These are phyloP conservation scores for Periconia digitata DNA, from an alignment of 2,329 filamentous ascomycete genomes.

Conservation along the genomic window DNA sequence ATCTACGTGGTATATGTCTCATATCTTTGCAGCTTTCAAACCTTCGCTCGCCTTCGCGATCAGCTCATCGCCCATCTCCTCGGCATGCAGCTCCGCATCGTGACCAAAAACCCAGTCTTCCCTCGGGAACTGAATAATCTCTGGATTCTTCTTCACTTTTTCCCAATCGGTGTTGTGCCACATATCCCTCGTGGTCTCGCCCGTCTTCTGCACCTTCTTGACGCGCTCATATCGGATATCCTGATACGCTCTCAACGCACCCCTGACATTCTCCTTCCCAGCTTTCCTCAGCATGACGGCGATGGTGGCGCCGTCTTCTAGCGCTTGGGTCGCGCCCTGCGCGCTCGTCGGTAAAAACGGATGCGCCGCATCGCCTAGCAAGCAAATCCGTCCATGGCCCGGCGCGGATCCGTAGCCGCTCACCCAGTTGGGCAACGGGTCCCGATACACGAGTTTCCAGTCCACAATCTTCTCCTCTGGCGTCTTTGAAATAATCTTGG, in stretches of 20 bases:
- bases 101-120: constrained; percentile 38
- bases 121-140: constrained; percentile 30
- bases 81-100: constrained; percentile 34
- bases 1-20: too few species aligned
- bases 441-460: constrained; percentile 59
- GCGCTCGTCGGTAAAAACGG: constrained; percentile 57
- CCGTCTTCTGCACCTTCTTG: constrained; percentile 37
- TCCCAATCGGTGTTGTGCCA: constrained; percentile 41
- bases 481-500: constrained; percentile 38
- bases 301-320: constrained; percentile 50
- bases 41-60: constrained; percentile 16
- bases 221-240: constrained; percentile 38
- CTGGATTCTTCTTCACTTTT: constrained; percentile 33
- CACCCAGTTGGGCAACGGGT: constrained; percentile 57
- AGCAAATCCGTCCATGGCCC: constrained; percentile 46
- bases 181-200: constrained; percentile 37
- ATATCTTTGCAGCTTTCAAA: neutral
- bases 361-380: constrained; percentile 58
- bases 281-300: constrained; percentile 28
- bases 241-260: constrained; percentile 35
- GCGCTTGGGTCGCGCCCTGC: constrained; percentile 57
- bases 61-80: constrained; percentile 30
- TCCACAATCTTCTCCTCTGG: constrained; percentile 47
- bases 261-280: constrained; percentile 32
- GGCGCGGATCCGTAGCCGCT: constrained; percentile 46